Base-by-base conservation (phyloP, 257 asterid genomes). In the Rubia yunnanensis region DNA sequence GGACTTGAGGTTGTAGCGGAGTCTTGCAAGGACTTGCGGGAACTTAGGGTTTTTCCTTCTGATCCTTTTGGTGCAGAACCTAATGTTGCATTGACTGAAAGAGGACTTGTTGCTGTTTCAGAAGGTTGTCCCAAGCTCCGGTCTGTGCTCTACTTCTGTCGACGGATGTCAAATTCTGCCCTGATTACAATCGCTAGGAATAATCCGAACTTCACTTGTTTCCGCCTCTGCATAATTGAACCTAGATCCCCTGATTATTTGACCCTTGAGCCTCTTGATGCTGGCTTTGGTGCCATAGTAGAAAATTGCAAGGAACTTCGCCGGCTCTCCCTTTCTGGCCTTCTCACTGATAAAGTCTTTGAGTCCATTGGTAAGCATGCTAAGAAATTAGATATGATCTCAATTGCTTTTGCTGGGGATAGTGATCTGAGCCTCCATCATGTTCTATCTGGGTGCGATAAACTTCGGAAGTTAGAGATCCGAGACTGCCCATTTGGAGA, bases 401-500 rank as follows among this genome's bases (percentile, higher is more conserved):
- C 99, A 31, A 72, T 92, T 60, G 99, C 97, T 35, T 92, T 92
- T 23, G 99, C 99, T n/a, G 99, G 99, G 69, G 86, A 92, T 5
- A 87, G 90, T 46, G 99, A 92, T 74, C 67, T 85, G 70, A 96
- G 97, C 72, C 89, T 92, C 68, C 92, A 89, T 55, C 86, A 92
- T 22, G 91, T 92, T 46, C 71, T 92, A 30, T 92, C 97, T 1
- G 99, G 99, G 15, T 92, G 99, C 55, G 95, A 83, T 18, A 85
- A 87, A 78, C 89, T 92, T 49, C 78, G 95, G 80, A 92, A 92
- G 76, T 78, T 92, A 71, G 99, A 92, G 86, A 92, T 92, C 32
- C 73, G 97, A 79, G 97, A 92, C 71, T 89, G 97, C 65, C 96
- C 99, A 9, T 92, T 92, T 34, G 99, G 97, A 65, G 99, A 89